phyloP scores from a whole-genome alignment of 78 protist species.

The Capsaspora owczarzaki region DNA sequence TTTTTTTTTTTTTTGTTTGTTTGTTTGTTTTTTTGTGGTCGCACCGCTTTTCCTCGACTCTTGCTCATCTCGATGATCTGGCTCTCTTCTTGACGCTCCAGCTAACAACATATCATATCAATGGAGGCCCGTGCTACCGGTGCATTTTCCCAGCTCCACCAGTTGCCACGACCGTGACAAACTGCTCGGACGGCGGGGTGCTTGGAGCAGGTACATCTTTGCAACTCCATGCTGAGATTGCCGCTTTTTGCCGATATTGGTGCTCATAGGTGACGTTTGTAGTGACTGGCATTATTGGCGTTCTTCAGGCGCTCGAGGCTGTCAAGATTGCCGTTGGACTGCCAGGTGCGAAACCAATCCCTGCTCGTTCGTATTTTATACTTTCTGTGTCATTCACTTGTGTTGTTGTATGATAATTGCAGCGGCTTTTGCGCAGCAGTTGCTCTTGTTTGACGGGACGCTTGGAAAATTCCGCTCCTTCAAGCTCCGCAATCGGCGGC shows the following conservation, averaged over 20 bases:
- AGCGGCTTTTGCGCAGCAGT: neutral
- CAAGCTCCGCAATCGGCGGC: neutral
- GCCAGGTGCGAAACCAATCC: neutral
- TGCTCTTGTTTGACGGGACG: neutral
- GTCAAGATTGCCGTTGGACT: slow-evolving; percentile 30
- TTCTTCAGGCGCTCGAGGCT: slow-evolving; percentile 72
- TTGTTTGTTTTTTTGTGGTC: neutral
- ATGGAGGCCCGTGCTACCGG: slow-evolving; percentile 77
- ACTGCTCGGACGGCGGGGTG: slow-evolving; percentile 72
- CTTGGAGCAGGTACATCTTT: slow-evolving; percentile 40
- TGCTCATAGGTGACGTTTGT: too few relatives aligned
- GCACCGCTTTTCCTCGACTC: neutral
- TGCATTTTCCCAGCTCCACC: slow-evolving; percentile 76
- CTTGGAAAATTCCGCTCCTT: neutral
- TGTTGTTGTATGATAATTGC: neutral
- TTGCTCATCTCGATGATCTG: neutral
- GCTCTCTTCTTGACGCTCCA: too few relatives aligned
- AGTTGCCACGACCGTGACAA: slow-evolving; percentile 51
- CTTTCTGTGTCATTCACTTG: neutral
- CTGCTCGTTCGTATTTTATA: neutral
- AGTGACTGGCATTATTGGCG: slow-evolving; percentile 69
- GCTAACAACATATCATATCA: neutral
- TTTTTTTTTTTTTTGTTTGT: neutral
- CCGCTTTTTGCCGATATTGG: too few relatives aligned
- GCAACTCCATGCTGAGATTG: neutral